Evolutionary conservation across 78 protist genomes (phyloP), one percentile per base, ranked within the genome.

Genomic region (Dictyostelium brefeldianum): DNA sequence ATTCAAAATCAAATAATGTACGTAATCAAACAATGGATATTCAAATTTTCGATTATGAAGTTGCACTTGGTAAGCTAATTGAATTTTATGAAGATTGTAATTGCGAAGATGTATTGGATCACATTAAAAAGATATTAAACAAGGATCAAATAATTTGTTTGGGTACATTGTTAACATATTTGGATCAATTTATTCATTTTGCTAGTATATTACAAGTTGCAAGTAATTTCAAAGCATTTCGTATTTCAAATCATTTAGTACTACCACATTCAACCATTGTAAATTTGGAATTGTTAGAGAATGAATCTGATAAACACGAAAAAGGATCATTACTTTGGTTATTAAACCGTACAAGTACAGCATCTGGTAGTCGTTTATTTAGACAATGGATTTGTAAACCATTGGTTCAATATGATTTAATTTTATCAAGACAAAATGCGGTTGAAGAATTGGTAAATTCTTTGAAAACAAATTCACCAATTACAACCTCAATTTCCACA

Each of bases 241-340:
- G 41, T 22, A 11, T 51, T 0, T 18, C 31, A 14, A 87, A 74
- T 59, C 89, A 77, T 79, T 50, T 94, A 9, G 54, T 79, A 9
- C 9, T 94, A 11, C 93, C 96, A 51, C 90, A 54, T 14, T 87
- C 90, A 18, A 94, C 92, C 8, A 64, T 94, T 25, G 75, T 54
- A 71, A 92, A 94, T 27, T 48, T 94, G 14, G 95, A 89, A 17
- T 12, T 94, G 10, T 27, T 93, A 3, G 15, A 31, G 1, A 94
- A 94, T 46, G 83, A 89, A 51, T 59, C 70, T 7, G 83, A 81
- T n/a, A 64, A 83, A 12, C 12, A 67, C 1, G 92, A 92, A 18
- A 54, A 59, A n/a, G 96, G 96, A 4, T 94, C 93, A 48, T 85
- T 95, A 9, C 3, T 91, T 22, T 92, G 94, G 95, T 54, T 95